Conservation (phyloP, 345 rosid species). For the Lepidium aucheri region DNA sequence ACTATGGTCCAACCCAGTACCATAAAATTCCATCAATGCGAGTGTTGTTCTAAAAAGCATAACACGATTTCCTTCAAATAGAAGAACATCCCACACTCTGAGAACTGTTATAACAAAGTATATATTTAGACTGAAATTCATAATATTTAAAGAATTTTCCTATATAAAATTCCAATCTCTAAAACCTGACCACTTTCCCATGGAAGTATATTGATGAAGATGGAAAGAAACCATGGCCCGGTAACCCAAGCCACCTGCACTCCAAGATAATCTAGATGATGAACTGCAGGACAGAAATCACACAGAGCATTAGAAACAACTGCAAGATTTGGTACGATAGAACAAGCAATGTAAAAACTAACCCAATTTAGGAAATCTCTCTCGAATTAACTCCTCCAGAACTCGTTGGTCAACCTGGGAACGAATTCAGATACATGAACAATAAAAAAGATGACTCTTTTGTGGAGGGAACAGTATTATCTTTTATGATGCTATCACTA, state of each 20-base stretch:
- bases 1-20: conserved; percentile 42
- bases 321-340: neutral
- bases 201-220: conserved; percentile 98
- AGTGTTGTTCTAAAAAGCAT: conserved; percentile 94
- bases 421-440: conserved; percentile 19
- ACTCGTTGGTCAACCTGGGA: conserved; percentile 92
- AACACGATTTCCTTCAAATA: conserved; percentile 93
- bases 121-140: neutral
- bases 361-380: conserved; percentile 97
- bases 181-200: conserved; percentile 99
- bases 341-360: conserved; percentile 12
- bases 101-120: conserved; percentile 48
- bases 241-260: conserved; percentile 96
- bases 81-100: conserved; percentile 97
- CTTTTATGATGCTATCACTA: neutral
- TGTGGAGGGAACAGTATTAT: neutral
- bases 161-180: neutral
- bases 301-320: conserved; percentile 3
- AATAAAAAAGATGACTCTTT: neutral
- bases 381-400: conserved; percentile 86
- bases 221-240: conserved; percentile 98
- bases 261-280: conserved; percentile 94
- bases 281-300: conserved; percentile 49
- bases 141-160: neutral
- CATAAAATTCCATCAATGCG: conserved; percentile 95